These are phyloP conservation scores for Solanum sparsipilum DNA, from an alignment of 257 asterid species.

Conservation along the genomic window DNA sequence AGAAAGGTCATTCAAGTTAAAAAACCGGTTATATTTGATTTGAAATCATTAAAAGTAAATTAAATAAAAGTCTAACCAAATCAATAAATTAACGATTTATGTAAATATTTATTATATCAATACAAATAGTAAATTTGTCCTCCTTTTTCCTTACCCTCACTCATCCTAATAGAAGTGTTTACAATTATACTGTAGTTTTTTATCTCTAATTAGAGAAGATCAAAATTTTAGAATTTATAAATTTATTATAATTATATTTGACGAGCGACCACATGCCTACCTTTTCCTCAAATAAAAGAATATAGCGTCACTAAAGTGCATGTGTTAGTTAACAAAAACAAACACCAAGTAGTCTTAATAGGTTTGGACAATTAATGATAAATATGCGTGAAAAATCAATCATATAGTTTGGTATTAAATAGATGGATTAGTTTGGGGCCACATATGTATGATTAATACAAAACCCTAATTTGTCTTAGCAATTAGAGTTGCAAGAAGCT, in stretches of 20 bases:
- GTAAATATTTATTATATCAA: too few relatives aligned
- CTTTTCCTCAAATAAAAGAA: not conserved
- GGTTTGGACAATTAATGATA: not conserved
- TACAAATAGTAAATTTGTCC: too few relatives aligned
- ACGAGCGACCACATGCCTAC: not conserved
- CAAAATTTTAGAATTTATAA: too few relatives aligned
- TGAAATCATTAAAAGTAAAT: not conserved
- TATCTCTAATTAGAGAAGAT: not conserved
- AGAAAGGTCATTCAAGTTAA: not conserved
- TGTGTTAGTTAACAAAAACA: not conserved
- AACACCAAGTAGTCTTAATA: not conserved
- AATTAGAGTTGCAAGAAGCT: slow-evolving; percentile 5
- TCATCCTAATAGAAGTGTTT: not conserved
- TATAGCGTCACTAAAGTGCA: not conserved
- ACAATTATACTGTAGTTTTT: too few relatives aligned
- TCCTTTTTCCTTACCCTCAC: not conserved
- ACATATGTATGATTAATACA: not conserved
- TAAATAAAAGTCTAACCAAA: not conserved
- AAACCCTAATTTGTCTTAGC: not conserved
- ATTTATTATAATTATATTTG: not conserved
- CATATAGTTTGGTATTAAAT: not conserved
- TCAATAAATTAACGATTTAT: not conserved
- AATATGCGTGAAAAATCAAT: not conserved
- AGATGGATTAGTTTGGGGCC: not conserved
- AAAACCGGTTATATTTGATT: too few relatives aligned